Conservation (phyloP, 1,139 yeast species). For the Yamadazyma taylorii region DNA sequence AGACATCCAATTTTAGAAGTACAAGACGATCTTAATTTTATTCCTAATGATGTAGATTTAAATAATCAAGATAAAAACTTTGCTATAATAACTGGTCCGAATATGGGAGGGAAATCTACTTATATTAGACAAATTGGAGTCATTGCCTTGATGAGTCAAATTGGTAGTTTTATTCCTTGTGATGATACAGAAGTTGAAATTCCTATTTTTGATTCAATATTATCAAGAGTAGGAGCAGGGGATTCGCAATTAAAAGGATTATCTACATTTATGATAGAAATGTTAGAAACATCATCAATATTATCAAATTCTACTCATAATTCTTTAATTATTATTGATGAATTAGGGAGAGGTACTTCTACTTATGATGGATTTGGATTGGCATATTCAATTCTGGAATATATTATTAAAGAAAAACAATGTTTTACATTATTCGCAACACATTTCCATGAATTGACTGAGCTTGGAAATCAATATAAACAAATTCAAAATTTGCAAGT, state of each 20-base stretch:
- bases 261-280: slow-evolving; percentile 96
- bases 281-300: slow-evolving; percentile 94
- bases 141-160: slow-evolving; percentile 83
- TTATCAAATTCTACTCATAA: slow-evolving; percentile 81
- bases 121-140: slow-evolving; percentile 92
- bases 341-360: slow-evolving; percentile 93
- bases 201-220: slow-evolving; percentile 83
- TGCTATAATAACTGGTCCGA: slow-evolving; percentile 91
- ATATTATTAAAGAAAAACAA: slow-evolving; percentile 65
- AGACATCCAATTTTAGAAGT: slow-evolving; percentile 94
- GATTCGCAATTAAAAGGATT: slow-evolving; percentile 96
- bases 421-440: slow-evolving; percentile 93
- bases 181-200: slow-evolving; percentile 39
- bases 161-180: slow-evolving; percentile 86
- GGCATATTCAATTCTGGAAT: slow-evolving; percentile 95
- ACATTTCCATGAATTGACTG: slow-evolving; percentile 93
- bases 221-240: slow-evolving; percentile 98
- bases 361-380: slow-evolving; percentile 97
- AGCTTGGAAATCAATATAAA: slow-evolving; percentile 61
- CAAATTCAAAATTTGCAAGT: slow-evolving; percentile 81
- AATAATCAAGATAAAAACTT: slow-evolving; percentile 53
- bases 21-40: slow-evolving; percentile 84
- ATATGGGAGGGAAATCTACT: slow-evolving; percentile 98
- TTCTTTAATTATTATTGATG: slow-evolving; percentile 89
- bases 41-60: slow-evolving; percentile 78